A percentile compares a stretch with the other conserved stretches of the same genome.
These are phyloP conservation scores for Pythium angustatum DNA, from an alignment of 352 stramenopile genomes.

Conservation along the genomic window DNA sequence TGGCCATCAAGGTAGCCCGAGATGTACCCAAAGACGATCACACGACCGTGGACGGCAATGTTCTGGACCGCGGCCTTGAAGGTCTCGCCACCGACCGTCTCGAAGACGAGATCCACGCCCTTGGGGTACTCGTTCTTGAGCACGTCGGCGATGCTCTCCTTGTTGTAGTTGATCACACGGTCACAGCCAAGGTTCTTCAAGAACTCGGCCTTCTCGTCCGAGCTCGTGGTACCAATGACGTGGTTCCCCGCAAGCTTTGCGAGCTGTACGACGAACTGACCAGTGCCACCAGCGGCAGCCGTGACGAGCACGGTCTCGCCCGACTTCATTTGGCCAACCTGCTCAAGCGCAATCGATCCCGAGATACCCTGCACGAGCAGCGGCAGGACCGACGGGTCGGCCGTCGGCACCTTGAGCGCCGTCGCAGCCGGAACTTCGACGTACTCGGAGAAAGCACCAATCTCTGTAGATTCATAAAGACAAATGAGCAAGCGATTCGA, in stretches of 20 bases:
- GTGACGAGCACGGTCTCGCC: constrained; percentile 51
- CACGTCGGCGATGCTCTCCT: constrained; percentile 50
- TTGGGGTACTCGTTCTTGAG: constrained; percentile 53
- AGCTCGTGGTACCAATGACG: constrained; percentile 70
- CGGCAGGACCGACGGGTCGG: constrained; percentile 28
- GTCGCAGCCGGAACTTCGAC: constrained; percentile 16
- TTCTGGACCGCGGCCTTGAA: constrained; percentile 40
- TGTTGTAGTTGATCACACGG: constrained; percentile 76
- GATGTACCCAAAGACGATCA: constrained; percentile 50
- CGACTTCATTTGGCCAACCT: constrained; percentile 46
- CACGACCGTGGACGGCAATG: constrained; percentile 34
- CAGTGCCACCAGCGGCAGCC: constrained; percentile 54
- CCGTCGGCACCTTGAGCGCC: constrained; percentile 17
- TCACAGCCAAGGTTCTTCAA: constrained; percentile 51
- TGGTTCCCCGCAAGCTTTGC: constrained; percentile 68
- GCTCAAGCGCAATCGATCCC: constrained; percentile 44
- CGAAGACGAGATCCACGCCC: constrained; percentile 50
- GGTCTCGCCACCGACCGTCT: constrained; percentile 46
- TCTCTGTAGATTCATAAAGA: background rate
- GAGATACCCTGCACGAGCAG: constrained; percentile 44
- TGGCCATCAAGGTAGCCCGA: constrained; percentile 50
- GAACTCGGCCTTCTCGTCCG: constrained; percentile 78
- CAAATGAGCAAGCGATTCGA: too few species aligned
- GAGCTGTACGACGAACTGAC: constrained; percentile 72
- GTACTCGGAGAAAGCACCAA: constrained; percentile 29